Conservation (phyloP, 139 green algal genomes). For the Closterium sp. region DNA sequence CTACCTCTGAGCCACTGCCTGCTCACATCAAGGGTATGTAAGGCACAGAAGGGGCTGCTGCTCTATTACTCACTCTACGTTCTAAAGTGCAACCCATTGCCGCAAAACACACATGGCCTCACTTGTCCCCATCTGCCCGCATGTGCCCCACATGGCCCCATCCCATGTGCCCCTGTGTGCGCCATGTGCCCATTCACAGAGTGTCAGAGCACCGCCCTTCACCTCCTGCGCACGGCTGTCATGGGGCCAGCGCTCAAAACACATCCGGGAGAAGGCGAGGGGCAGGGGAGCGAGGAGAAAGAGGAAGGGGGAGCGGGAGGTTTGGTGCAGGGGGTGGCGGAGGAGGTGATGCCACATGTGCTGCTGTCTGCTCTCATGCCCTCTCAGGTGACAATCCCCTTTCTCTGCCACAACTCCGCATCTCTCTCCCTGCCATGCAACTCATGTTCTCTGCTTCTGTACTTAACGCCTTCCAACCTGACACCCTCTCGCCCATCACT, state of each 20-base stretch:
- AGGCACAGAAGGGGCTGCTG: neutral
- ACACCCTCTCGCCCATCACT: neutral
- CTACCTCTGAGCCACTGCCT: neutral
- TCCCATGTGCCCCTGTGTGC: neutral
- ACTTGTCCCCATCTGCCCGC: neutral
- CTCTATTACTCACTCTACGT: neutral
- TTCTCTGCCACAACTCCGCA: too few species aligned
- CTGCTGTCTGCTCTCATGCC: neutral
- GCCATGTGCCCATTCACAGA: neutral
- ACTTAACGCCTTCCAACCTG: neutral
- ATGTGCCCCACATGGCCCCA: neutral
- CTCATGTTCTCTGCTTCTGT: neutral
- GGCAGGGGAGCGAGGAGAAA: neutral
- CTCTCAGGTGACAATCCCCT: neutral
- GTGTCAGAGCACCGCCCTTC: neutral
- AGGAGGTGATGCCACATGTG: neutral
- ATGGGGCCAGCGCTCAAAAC: neutral
- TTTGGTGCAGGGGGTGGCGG: neutral
- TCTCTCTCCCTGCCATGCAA: neutral
- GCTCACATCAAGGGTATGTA: neutral
- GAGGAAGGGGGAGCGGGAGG: neutral
- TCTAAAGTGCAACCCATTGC: neutral
- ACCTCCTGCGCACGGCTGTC: neutral
- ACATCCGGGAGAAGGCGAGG: neutral
- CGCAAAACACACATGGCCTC: neutral